Conservation (phyloP, 768 basidiomycete species). For the Pisolithus microcarpus region DNA sequence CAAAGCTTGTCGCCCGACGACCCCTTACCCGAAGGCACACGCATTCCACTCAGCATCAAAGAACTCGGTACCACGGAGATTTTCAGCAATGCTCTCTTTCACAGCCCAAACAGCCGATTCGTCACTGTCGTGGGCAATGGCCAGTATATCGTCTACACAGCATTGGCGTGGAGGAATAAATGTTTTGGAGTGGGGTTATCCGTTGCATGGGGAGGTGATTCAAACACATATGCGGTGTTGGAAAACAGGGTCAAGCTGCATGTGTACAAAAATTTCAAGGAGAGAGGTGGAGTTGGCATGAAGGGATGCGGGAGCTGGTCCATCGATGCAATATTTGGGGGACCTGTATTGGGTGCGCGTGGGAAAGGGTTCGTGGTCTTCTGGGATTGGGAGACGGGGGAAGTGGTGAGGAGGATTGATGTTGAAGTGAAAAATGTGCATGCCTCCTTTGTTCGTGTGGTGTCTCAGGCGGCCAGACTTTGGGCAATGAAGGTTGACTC, state of each 20-base stretch:
- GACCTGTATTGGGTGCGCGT: slow-evolving; percentile 75
- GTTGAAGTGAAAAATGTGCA: slow-evolving; percentile 90
- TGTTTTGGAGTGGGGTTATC: slow-evolving; percentile 86
- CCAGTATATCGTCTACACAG: slow-evolving; percentile 97
- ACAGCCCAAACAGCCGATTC: slow-evolving; percentile 95
- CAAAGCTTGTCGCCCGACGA: slow-evolving; percentile 46
- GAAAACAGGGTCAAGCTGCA: slow-evolving; percentile 80
- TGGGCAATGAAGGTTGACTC: no score
- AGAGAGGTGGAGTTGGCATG: slow-evolving; percentile 59
- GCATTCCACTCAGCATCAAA: slow-evolving; percentile 69
- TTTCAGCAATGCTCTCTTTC: slow-evolving; percentile 75
- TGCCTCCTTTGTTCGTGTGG: slow-evolving; percentile 1
- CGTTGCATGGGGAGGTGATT: slow-evolving; percentile 96
- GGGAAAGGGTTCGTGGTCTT: slow-evolving; percentile 92
- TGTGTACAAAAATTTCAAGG: slow-evolving; percentile 91
- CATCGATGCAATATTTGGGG: slow-evolving; percentile 81
- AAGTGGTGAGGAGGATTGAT: slow-evolving; percentile 89
- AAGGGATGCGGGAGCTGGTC: slow-evolving; percentile 79
- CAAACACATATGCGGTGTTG: slow-evolving; percentile 92
- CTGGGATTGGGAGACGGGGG: slow-evolving; percentile 98
- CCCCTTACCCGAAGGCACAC: slow-evolving; percentile 63
- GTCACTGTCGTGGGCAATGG: slow-evolving; percentile 97
- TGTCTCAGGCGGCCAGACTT: not conserved
- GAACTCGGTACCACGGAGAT: slow-evolving; percentile 96
- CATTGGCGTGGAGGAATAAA: slow-evolving; percentile 98